Evolutionary conservation across 208 protist species (phyloP).

Genomic region (Strigomonas galati): DNA sequence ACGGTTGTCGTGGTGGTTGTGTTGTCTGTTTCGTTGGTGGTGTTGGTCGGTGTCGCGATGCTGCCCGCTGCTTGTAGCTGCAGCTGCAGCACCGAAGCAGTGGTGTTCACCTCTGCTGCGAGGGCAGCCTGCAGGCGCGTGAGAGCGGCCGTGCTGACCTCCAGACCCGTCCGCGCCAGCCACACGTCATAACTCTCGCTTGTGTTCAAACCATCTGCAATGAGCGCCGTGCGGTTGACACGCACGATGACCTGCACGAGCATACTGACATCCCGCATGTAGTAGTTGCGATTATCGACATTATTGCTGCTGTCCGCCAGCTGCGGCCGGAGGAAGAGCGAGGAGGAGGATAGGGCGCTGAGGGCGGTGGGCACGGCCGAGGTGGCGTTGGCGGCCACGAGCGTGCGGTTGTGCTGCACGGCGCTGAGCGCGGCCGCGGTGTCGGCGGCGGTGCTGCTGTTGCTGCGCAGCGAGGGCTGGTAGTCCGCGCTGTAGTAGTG

Average conservation of each 20-base stretch:
- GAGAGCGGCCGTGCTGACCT: slow-evolving; percentile 19
- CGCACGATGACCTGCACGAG: slow-evolving; percentile 15
- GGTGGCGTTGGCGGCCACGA: slow-evolving; percentile 1
- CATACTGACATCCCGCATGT: slow-evolving; percentile 14
- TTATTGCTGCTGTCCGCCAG: neutral
- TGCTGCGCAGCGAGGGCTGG: neutral
- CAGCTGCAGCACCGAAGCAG: slow-evolving; percentile 24
- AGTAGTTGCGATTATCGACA: neutral
- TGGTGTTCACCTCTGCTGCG: slow-evolving; percentile 11
- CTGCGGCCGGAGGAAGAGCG: slow-evolving; percentile 23
- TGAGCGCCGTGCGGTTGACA: slow-evolving; percentile 10
- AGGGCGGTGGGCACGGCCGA: slow-evolving; percentile 3
- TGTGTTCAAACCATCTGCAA: neutral
- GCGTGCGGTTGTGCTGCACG: neutral
- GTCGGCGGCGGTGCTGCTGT: slow-evolving; percentile 6
- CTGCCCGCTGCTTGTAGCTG: slow-evolving; percentile 24
- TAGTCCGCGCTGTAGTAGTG: slow-evolving; percentile 66
- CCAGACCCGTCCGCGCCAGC: slow-evolving; percentile 9
- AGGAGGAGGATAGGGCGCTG: slow-evolving; percentile 12
- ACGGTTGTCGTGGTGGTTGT: neutral
- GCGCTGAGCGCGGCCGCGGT: neutral
- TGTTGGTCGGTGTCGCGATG: slow-evolving; percentile 5
- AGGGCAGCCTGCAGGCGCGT: slow-evolving; percentile 18
- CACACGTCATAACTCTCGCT: neutral
- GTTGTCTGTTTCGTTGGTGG: neutral